phyloP scores from a whole-genome alignment of 2,329 filamentous ascomycete species.

The Tolypocladium guangdongense region DNA sequence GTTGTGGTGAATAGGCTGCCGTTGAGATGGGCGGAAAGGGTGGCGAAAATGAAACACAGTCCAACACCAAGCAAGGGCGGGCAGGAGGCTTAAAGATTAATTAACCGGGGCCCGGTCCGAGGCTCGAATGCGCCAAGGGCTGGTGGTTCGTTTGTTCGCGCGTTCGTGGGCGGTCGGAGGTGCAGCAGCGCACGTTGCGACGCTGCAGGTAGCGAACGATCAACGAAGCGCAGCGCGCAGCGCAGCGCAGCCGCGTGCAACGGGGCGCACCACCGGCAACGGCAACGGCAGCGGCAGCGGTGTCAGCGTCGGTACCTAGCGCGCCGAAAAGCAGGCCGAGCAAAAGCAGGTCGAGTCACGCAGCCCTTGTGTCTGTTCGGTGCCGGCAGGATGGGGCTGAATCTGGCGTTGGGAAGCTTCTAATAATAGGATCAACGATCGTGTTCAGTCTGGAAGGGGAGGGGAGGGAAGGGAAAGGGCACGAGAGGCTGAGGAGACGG shows the following conservation, averaged over 20 bases:
- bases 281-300: no score
- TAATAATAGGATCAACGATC: conserved; percentile 38
- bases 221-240: background rate
- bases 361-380: conserved; percentile 4
- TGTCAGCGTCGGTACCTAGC: background rate
- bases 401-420: conserved; percentile 38
- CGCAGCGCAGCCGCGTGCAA: background rate
- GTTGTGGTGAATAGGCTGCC: background rate
- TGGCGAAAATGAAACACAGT: conserved; percentile 6
- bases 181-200: background rate
- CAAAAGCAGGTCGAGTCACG: background rate
- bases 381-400: conserved; percentile 31
- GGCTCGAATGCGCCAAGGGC: background rate
- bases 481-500: conserved; percentile 5
- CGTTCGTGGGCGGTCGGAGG: background rate
- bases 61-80: conserved; percentile 2
- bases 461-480: conserved; percentile 11
- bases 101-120: background rate
- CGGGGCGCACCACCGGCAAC: background rate
- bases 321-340: background rate
- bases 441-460: conserved; percentile 24
- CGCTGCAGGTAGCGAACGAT: background rate
- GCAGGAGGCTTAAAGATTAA: conserved; percentile 1
- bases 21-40: conserved; percentile 1
- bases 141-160: background rate